Conservation (phyloP, 208 protist species). For the Crithidia sp. region DNA sequence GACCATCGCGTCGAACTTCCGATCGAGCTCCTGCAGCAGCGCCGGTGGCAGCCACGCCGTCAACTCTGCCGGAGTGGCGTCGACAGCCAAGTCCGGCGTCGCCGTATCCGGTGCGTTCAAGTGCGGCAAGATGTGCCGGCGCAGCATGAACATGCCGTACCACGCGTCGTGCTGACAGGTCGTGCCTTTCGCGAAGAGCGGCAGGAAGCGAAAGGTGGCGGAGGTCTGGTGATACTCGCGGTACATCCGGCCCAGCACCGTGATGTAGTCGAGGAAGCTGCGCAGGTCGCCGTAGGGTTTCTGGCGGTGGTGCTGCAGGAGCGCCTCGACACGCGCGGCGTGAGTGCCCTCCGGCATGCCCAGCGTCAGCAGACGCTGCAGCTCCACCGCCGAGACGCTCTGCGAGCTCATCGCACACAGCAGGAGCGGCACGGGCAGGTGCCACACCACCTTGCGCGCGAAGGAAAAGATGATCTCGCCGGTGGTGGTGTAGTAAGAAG, state of each 20-base stretch:
- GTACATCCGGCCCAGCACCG: constrained; percentile 85
- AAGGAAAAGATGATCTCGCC: constrained; percentile 91
- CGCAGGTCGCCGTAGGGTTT: constrained; percentile 79
- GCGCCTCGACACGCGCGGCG: constrained; percentile 77
- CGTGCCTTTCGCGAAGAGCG: constrained; percentile 62
- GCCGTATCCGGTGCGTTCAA: constrained; percentile 64
- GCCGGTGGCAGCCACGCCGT: constrained; percentile 56
- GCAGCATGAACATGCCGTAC: constrained; percentile 92
- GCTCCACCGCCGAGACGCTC: constrained; percentile 55
- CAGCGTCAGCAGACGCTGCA: constrained; percentile 73
- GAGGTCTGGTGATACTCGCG: constrained; percentile 74
- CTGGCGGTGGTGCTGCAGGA: constrained; percentile 88
- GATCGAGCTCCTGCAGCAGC: constrained; percentile 74
- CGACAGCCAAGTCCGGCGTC: constrained; percentile 69
- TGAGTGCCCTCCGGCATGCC: constrained; percentile 64
- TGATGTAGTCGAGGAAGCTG: constrained; percentile 80
- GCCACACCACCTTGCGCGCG: constrained; percentile 84
- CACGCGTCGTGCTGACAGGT: constrained; percentile 90
- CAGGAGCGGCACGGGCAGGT: constrained; percentile 82
- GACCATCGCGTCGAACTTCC: constrained; percentile 97
- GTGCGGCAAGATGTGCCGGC: constrained; percentile 88
- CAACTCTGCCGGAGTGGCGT: constrained; percentile 54
- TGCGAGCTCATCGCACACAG: constrained; percentile 70
- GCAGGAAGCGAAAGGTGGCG: constrained; percentile 76
- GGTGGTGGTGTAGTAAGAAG: constrained; percentile 97